Evolutionary conservation across 169 alveolate genomes (phyloP).

Genomic region (Eimeria acervulina): DNA sequence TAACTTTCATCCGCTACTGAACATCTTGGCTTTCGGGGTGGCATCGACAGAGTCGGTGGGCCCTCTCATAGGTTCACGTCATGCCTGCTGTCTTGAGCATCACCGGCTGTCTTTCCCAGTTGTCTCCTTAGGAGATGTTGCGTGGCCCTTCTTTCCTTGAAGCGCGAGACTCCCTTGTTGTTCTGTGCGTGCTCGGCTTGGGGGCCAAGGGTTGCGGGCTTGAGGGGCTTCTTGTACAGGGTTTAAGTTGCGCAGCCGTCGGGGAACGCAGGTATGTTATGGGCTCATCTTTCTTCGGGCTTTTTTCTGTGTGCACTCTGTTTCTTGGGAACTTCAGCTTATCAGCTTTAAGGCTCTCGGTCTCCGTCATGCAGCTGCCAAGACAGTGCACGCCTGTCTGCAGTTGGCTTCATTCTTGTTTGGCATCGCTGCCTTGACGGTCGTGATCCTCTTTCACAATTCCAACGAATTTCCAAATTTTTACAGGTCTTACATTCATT

Average conservation of each 20-base stretch:
- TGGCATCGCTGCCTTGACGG: conserved; percentile 20
- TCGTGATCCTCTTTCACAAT: conserved; percentile 60
- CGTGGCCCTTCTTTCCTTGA: neutral
- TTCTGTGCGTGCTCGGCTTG: neutral
- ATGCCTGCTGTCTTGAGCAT: neutral
- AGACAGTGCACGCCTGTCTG: conserved; percentile 53
- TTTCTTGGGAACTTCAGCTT: neutral
- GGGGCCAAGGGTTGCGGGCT: neutral
- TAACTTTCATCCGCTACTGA: conserved; percentile 57
- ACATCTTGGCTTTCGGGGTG: conserved; percentile 76
- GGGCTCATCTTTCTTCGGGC: neutral
- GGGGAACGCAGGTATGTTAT: neutral
- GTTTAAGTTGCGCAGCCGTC: neutral
- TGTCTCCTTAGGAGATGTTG: neutral
- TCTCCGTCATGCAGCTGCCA: conserved; percentile 21
- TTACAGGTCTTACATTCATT: neutral
- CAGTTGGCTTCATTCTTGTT: conserved; percentile 32
- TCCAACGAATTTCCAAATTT: conserved; percentile 49
- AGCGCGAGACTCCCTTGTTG: neutral
- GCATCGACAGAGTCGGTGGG: conserved; percentile 65
- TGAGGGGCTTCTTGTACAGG: neutral
- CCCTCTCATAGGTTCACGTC: neutral
- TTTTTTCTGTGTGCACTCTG: neutral
- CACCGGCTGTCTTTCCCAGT: neutral
- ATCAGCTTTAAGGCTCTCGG: conserved; percentile 58